Evolutionary conservation across 129 eudicot species (phyloP).

Genomic region (Chrysanthemum seticuspe): DNA sequence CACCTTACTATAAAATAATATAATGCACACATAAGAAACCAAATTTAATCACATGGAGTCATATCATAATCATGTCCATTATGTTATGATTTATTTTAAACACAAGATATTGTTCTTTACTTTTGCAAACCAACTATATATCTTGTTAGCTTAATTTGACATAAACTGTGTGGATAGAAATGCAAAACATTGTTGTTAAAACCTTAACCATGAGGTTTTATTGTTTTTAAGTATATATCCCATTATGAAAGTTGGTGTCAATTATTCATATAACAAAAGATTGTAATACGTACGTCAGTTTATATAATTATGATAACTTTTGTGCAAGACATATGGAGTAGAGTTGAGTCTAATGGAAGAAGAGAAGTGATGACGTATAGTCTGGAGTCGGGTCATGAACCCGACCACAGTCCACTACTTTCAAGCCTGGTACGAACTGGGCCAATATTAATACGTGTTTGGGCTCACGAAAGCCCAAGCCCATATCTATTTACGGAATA

Average conservation of each 20-base stretch:
- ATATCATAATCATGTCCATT: conserved; percentile 13
- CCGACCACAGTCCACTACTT: too few relatives aligned
- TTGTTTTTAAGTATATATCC: conserved; percentile 1
- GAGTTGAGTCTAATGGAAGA: too few relatives aligned
- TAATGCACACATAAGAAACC: neutral
- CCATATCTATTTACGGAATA: too few relatives aligned
- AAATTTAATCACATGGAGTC: neutral
- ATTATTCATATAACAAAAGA: neutral
- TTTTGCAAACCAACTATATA: neutral
- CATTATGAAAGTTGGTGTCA: conserved; percentile 18
- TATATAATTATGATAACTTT: neutral
- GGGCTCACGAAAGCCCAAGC: too few relatives aligned
- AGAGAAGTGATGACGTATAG: too few relatives aligned
- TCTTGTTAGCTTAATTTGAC: conserved; percentile 6
- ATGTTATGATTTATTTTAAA: neutral
- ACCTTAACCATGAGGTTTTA: conserved; percentile 10
- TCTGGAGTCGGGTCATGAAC: too few relatives aligned
- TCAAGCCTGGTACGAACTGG: too few relatives aligned
- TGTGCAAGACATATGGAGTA: too few relatives aligned
- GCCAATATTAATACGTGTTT: too few relatives aligned
- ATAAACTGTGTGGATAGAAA: conserved; percentile 12
- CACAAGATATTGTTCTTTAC: conserved; percentile 7
- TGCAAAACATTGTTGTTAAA: neutral
- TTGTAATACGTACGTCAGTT: neutral
- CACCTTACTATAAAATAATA: too few relatives aligned